Base-by-base conservation (phyloP, 768 basidiomycete species). In the Phanerodontia chrysosporium region DNA sequence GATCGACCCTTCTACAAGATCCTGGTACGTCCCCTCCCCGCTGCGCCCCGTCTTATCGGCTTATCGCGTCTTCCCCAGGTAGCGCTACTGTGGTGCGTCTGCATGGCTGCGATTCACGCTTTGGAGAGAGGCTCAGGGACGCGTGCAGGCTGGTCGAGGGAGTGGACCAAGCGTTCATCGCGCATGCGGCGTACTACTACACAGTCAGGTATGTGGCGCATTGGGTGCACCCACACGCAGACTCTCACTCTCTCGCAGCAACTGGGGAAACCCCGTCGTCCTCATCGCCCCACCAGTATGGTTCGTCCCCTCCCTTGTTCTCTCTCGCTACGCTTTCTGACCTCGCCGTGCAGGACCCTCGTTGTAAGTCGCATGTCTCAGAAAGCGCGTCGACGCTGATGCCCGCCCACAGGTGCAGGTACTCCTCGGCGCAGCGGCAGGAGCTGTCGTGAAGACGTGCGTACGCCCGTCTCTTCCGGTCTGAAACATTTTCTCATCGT, bases 401-500 rank as follows among this genome's bases (percentile, higher is more conserved):
- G 46, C 3, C 28, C 9, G 14, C 18, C 16, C n/a, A 32, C 27
- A 51, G 49, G 49, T 51, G 1, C 49, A 51, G 32, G 49, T 51
- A 10, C n/a, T 51, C 28, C 30, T 51, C 28, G 49, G 49, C 13
- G 78, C 80, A 1, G 49, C 84, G n/a, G 77, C 81, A 24, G 84
- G 80, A 1, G 74, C 74, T 3, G 70, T 83, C n/a, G 85, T 86
- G 36, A 83, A 83, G 72, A 66, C 73, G 84, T 85, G 57, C 49
- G 81, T 72, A 12, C 25, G 35, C 24, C 36, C 24, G 6, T 18
- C 8, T 39, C 30, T 51, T 27, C 39, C 36, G 27, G 5, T 28
- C 18, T 45, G 27, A 27, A 29, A 14, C 49, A 46, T 9, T 54
- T 28, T 10, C 22, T 28, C 29, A 52, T 22, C 21, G 24, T n/a